Conservation (phyloP, 106 monocot genomes). For the Dioscorea zingiberensis region DNA sequence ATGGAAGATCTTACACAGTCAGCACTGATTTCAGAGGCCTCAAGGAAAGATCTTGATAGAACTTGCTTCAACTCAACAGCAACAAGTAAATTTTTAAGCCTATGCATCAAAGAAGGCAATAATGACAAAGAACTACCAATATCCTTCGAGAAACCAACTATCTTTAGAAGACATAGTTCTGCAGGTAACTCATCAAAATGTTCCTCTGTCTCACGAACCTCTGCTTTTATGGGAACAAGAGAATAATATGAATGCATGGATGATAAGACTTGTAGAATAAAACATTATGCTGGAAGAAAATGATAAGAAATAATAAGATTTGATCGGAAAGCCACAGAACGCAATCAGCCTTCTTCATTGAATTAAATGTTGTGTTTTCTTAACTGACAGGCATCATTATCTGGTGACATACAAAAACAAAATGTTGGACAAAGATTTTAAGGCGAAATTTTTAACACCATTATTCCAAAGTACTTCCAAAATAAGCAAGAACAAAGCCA, state of each 20-base stretch:
- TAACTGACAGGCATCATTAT: no score
- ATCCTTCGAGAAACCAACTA: constrained; percentile 91
- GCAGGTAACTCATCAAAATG: constrained; percentile 88
- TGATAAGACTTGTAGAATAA: not conserved
- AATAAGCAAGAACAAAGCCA: no score
- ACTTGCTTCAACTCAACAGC: constrained; percentile 78
- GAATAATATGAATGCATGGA: not conserved
- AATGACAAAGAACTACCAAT: constrained; percentile 88
- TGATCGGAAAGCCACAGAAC: not conserved
- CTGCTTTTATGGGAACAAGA: constrained; percentile 33
- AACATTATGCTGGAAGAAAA: not conserved
- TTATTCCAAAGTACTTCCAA: no score
- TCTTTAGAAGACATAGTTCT: constrained; percentile 77
- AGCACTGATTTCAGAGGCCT: constrained; percentile 62
- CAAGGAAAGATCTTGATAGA: constrained; percentile 48
- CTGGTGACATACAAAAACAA: no score
- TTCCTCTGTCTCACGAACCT: constrained; percentile 46
- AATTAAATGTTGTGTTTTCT: no score
- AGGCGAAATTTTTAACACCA: no score
- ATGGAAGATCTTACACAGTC: constrained; percentile 35
- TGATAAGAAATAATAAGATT: not conserved
- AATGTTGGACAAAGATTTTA: no score
- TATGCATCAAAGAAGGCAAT: constrained; percentile 89
- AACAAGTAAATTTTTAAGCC: constrained; percentile 84
- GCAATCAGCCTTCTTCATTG: no score